phyloP scores from a whole-genome alignment of 2,329 filamentous ascomycete genomes.

The Arthrobotrys conoides region DNA sequence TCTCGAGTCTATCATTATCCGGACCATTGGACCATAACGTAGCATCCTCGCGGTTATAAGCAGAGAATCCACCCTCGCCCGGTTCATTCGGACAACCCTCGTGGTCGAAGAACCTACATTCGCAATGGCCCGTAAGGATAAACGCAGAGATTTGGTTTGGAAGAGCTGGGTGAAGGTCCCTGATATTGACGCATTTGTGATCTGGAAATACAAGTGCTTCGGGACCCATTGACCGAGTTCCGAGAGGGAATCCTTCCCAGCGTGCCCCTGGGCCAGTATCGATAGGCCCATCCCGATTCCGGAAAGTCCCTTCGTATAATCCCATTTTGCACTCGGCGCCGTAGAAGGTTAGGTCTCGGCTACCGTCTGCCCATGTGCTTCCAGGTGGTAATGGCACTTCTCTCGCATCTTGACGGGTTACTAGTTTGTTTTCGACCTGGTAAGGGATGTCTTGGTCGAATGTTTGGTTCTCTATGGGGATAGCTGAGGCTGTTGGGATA shows the following conservation, averaged over 20 bases:
- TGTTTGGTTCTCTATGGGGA: not conserved
- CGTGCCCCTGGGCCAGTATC: not conserved
- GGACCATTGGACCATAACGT: not conserved
- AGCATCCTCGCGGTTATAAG: slow-evolving; percentile 20
- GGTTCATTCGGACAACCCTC: not conserved
- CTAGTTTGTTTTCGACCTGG: not conserved
- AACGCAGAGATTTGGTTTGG: not conserved
- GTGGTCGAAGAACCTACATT: not conserved
- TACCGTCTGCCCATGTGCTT: not conserved
- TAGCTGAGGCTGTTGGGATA: not conserved
- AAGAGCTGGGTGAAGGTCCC: not conserved
- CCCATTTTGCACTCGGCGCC: slow-evolving; percentile 12
- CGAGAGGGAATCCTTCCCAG: slow-evolving; percentile 4
- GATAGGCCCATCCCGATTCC: not conserved
- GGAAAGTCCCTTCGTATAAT: not conserved
- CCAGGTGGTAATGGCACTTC: not conserved
- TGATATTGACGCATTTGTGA: not conserved
- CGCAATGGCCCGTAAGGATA: not conserved
- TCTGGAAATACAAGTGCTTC: not conserved
- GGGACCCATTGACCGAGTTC: not conserved
- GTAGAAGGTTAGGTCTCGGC: slow-evolving; percentile 1
- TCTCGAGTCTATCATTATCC: slow-evolving; percentile 10
- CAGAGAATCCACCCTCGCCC: not conserved
- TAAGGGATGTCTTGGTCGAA: not conserved
- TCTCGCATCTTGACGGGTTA: not conserved